These are phyloP conservation scores for Cicer chorassanicum DNA, from an alignment of 306 rosid species.

Conservation along the genomic window DNA sequence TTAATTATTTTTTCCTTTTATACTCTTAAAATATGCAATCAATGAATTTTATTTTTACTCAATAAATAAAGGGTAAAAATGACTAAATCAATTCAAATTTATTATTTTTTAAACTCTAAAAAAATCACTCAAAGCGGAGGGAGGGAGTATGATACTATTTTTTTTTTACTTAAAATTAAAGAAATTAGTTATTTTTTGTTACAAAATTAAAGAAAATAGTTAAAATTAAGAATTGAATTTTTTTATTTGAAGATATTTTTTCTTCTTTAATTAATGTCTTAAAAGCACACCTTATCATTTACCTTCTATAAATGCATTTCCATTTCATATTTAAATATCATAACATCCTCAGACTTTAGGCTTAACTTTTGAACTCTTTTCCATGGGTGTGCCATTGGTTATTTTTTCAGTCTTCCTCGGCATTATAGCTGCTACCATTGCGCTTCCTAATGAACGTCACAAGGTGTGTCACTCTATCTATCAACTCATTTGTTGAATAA, in stretches of 20 bases:
- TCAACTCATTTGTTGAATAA: background rate
- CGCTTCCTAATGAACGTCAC: slow-evolving; percentile 29
- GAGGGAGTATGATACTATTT: no score
- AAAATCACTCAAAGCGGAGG: no score
- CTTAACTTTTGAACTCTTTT: background rate
- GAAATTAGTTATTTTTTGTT: background rate
- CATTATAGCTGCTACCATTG: slow-evolving; percentile 14
- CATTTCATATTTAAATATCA: slow-evolving; percentile 6
- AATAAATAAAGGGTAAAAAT: no score
- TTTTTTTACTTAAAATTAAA: background rate
- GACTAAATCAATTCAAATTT: no score
- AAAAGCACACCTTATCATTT: background rate
- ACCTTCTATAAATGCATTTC: background rate
- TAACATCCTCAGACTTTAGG: background rate
- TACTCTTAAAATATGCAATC: no score
- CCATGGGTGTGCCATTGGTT: slow-evolving; percentile 40
- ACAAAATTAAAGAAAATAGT: background rate
- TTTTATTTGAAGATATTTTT: background rate
- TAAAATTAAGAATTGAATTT: no score
- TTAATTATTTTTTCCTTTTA: no score
- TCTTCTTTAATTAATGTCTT: background rate
- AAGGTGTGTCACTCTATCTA: slow-evolving; percentile 46
- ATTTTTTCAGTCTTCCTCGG: slow-evolving; percentile 38
- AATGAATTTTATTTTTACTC: no score
- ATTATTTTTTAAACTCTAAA: no score